These are phyloP conservation scores for Puccinia coronata DNA, from an alignment of 1,284 basidiomycete species.

Conservation along the genomic window DNA sequence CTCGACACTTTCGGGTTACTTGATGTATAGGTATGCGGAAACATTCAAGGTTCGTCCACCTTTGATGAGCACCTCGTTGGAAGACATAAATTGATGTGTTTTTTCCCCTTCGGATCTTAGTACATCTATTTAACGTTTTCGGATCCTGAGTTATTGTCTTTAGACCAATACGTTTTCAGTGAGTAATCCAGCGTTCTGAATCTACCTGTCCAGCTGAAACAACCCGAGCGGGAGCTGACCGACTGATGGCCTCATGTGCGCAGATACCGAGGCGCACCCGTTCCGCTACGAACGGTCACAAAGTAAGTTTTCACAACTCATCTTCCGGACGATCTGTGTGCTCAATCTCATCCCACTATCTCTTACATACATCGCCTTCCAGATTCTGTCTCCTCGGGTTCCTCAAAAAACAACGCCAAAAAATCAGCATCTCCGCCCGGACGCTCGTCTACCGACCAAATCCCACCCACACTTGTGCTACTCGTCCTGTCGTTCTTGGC, in stretches of 20 bases:
- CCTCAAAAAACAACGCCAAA: too few species aligned
- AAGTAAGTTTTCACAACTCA: too few species aligned
- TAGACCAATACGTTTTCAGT: constrained; percentile 50
- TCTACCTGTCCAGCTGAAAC: neutral
- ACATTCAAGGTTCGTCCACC: constrained; percentile 45
- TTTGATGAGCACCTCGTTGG: neutral
- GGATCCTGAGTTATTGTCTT: constrained; percentile 26
- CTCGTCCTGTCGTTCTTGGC: too few species aligned
- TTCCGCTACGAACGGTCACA: neutral
- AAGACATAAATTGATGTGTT: neutral
- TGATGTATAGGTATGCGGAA: constrained; percentile 39
- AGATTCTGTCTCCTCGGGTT: too few species aligned
- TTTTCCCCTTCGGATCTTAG: neutral
- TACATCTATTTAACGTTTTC: constrained; percentile 48
- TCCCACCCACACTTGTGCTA: too few species aligned
- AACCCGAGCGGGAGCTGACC: neutral
- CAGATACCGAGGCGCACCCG: neutral
- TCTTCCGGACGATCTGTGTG: too few species aligned
- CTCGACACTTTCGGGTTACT: neutral
- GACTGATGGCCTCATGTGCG: neutral
- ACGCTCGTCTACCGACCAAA: too few species aligned
- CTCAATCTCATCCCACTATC: too few species aligned
- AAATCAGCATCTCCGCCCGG: too few species aligned
- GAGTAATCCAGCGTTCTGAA: neutral
- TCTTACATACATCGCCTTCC: too few species aligned